phyloP scores from a whole-genome alignment of 2,329 filamentous ascomycete species.

The Triangularia verruculosa region DNA sequence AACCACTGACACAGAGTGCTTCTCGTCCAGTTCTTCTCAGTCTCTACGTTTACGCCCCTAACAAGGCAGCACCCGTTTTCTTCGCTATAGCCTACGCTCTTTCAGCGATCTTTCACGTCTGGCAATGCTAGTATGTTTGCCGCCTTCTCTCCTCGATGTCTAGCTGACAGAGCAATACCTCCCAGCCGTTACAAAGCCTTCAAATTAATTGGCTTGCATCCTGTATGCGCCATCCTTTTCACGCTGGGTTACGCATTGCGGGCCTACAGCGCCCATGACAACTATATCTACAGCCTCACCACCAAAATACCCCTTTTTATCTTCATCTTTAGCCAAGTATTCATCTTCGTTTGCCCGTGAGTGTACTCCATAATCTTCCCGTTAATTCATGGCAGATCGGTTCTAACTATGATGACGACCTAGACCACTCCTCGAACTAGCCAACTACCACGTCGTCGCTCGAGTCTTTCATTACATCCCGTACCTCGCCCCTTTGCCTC shows the following conservation, averaged over 20 bases:
- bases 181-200: constrained; percentile 50
- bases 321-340: constrained; percentile 44
- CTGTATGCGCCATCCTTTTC: constrained; percentile 49
- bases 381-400: not conserved
- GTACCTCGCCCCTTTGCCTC: constrained; percentile 53
- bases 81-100: constrained; percentile 33
- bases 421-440: constrained; percentile 59
- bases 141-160: not conserved
- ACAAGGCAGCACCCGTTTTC: constrained; percentile 38
- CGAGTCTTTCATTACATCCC: constrained; percentile 62
- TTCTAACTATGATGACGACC: not conserved
- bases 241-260: constrained; percentile 53
- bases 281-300: constrained; percentile 40
- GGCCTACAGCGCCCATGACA: constrained; percentile 45
- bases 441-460: constrained; percentile 63
- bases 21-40: constrained; percentile 25
- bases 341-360: constrained; percentile 42
- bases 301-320: constrained; percentile 32
- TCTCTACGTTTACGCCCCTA: constrained; percentile 35
- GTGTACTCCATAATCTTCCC: constrained; percentile 18
- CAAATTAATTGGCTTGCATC: constrained; percentile 48
- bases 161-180: too few relatives aligned
- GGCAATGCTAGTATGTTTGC: constrained; percentile 38
- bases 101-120: constrained; percentile 32
- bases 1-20: too few relatives aligned